Conservation (phyloP, 257 asterid genomes). For the Penstemon newberryi region DNA sequence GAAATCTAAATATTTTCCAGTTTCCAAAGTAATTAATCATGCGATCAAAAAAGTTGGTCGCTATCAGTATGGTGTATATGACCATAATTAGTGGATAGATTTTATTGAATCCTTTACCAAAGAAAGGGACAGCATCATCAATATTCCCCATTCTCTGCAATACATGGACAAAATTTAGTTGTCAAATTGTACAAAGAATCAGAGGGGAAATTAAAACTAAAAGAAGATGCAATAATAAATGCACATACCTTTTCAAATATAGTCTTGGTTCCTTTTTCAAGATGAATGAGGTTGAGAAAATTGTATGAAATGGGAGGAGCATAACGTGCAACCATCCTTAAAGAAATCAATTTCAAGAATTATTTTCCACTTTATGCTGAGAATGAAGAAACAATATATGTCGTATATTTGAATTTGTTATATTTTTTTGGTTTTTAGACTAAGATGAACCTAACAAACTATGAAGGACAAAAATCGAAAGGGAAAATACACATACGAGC, state of each 20-base stretch:
- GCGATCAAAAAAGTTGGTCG: conserved; percentile 62
- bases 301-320: conserved; percentile 84
- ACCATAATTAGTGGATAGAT: conserved; percentile 83
- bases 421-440: not conserved
- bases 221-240: conserved; percentile 5
- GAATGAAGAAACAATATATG: conserved; percentile 18
- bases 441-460: not conserved
- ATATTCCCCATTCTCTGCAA: conserved; percentile 90
- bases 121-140: conserved; percentile 83
- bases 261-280: conserved; percentile 53
- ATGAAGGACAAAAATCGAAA: conserved; percentile 12
- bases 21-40: conserved; percentile 57
- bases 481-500: conserved; percentile 61
- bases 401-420: not conserved
- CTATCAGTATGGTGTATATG: conserved; percentile 61
- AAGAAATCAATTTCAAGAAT: conserved; percentile 13
- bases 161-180: conserved; percentile 10
- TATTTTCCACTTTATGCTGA: conserved; percentile 11
- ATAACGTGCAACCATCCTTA: conserved; percentile 84
- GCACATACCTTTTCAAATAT: conserved; percentile 60
- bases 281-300: conserved; percentile 75
- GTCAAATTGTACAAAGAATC: conserved; percentile 18
- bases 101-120: conserved; percentile 75
- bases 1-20: conserved; percentile 68
- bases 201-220: not conserved